A percentile compares a stretch with the other conserved stretches of the same genome.
phyloP scores from a whole-genome alignment of 148 eudicot genomes.

The Vaccinium macrocarpon region DNA sequence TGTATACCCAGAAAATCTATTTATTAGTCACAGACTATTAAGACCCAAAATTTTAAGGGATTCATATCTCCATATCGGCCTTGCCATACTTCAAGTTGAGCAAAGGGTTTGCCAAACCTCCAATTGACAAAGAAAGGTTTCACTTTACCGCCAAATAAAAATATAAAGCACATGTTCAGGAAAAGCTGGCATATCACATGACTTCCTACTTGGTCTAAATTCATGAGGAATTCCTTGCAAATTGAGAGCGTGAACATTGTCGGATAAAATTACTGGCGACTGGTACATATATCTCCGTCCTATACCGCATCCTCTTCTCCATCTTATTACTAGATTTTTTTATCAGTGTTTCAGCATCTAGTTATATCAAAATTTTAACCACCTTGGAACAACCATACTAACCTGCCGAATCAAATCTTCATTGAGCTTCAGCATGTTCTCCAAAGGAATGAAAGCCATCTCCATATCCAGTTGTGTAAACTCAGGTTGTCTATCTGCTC shows the following conservation, averaged over 20 bases:
- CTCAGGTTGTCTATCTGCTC: slow-evolving; percentile 99
- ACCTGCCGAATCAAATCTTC: slow-evolving; percentile 98
- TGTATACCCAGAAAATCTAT: not conserved
- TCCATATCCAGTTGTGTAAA: slow-evolving; percentile 96
- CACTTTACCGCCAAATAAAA: not conserved
- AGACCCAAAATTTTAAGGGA: not conserved
- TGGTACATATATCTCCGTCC: not conserved
- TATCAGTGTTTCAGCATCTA: not conserved
- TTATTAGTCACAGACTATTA: not conserved
- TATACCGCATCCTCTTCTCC: not conserved
- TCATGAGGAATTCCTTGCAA: not conserved
- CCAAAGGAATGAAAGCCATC: slow-evolving; percentile 90
- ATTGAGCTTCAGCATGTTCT: slow-evolving; percentile 88
- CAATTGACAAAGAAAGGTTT: not conserved
- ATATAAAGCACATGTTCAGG: not conserved
- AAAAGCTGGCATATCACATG: not conserved
- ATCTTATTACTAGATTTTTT: not conserved
- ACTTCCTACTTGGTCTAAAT: not conserved
- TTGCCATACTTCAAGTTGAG: slow-evolving; percentile 4
- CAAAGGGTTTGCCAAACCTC: not conserved
- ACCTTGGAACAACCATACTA: slow-evolving; percentile 13
- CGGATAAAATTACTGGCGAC: not conserved
- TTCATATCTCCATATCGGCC: not conserved
- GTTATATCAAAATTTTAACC: not conserved
- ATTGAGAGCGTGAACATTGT: not conserved